Evolutionary conservation across 192 early-diverging fungal genomes (phyloP).

Genomic region (Linnemannia exigua): DNA sequence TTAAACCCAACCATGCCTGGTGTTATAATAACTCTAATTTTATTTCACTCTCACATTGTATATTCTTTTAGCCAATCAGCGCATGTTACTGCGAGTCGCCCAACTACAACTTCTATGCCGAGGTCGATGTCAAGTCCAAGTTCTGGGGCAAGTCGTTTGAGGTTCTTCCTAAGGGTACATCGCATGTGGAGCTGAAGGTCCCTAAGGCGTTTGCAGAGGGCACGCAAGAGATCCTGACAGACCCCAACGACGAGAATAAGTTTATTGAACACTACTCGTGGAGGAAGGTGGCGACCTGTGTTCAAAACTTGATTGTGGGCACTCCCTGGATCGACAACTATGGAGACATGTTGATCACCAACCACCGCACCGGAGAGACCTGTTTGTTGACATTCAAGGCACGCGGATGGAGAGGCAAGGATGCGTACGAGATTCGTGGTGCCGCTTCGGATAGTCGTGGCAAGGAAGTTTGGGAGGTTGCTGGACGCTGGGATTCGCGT

Average conservation of each 20-base stretch:
- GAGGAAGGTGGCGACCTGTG: slow-evolving; percentile 90
- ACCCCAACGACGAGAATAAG: slow-evolving; percentile 64
- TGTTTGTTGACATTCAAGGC: slow-evolving; percentile 85
- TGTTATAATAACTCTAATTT: too few relatives aligned
- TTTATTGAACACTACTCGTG: slow-evolving; percentile 87
- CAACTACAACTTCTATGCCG: slow-evolving; percentile 87
- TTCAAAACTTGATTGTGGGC: slow-evolving; percentile 90
- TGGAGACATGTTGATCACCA: slow-evolving; percentile 87
- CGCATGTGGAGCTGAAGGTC: slow-evolving; percentile 84
- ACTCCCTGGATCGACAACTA: slow-evolving; percentile 88
- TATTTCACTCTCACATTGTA: background rate
- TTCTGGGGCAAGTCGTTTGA: slow-evolving; percentile 91
- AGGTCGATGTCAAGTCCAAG: slow-evolving; percentile 88
- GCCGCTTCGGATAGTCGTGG: slow-evolving; percentile 65
- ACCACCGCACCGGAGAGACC: slow-evolving; percentile 87
- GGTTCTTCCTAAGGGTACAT: slow-evolving; percentile 83
- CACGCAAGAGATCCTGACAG: slow-evolving; percentile 36
- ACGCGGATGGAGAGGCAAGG: slow-evolving; percentile 79
- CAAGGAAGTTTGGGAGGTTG: slow-evolving; percentile 71
- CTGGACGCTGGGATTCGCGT: slow-evolving; percentile 77
- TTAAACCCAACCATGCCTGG: too few relatives aligned
- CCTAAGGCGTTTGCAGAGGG: slow-evolving; percentile 64
- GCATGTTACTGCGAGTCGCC: slow-evolving; percentile 90
- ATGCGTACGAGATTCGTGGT: slow-evolving; percentile 73
- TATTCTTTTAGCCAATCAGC: slow-evolving; percentile 75